Evolutionary conservation across 495 filamentous ascomycete genomes (phyloP).

Genomic region (Aspergillus biplanus): DNA sequence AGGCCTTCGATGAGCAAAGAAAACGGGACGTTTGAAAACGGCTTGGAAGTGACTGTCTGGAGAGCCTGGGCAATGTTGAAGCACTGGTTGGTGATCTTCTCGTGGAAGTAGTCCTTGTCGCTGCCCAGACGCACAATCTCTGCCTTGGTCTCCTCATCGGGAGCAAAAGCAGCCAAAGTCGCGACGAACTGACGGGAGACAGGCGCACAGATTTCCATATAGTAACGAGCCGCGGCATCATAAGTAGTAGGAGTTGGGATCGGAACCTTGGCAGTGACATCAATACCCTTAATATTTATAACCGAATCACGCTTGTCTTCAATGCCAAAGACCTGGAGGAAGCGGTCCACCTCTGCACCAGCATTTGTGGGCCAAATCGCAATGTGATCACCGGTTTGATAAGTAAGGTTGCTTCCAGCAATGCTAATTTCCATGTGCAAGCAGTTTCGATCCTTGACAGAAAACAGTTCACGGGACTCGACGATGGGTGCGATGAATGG

Average conservation of each 20-base stretch:
- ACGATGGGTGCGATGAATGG: conserved; percentile 94
- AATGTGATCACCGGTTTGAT: conserved; percentile 97
- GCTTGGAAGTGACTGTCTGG: conserved; percentile 70
- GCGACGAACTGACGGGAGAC: conserved; percentile 96
- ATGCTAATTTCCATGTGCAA: conserved; percentile 97
- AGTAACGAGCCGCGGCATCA: conserved; percentile 91
- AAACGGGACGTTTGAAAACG: conserved; percentile 86
- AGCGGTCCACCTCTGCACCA: conserved; percentile 88
- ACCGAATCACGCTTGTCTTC: conserved; percentile 77
- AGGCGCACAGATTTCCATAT: conserved; percentile 94
- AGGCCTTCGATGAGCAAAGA: conserved; percentile 93
- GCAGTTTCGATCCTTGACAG: conserved; percentile 90
- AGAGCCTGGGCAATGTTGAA: conserved; percentile 91
- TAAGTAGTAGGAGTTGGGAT: conserved; percentile 98
- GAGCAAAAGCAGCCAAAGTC: conserved; percentile 85
- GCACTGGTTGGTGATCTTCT: conserved; percentile 78
- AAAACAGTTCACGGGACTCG: conserved; percentile 89
- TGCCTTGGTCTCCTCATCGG: conserved; percentile 77
- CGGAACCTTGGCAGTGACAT: conserved; percentile 95
- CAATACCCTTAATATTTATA: conserved; percentile 87
- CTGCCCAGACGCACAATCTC: conserved; percentile 86
- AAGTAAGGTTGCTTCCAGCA: conserved; percentile 75
- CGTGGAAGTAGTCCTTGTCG: conserved; percentile 96
- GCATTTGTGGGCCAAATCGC: conserved; percentile 97
- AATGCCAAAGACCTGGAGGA: conserved; percentile 79